phyloP scores from a whole-genome alignment of 768 basidiomycete species.

The Mycena kentingensis region DNA sequence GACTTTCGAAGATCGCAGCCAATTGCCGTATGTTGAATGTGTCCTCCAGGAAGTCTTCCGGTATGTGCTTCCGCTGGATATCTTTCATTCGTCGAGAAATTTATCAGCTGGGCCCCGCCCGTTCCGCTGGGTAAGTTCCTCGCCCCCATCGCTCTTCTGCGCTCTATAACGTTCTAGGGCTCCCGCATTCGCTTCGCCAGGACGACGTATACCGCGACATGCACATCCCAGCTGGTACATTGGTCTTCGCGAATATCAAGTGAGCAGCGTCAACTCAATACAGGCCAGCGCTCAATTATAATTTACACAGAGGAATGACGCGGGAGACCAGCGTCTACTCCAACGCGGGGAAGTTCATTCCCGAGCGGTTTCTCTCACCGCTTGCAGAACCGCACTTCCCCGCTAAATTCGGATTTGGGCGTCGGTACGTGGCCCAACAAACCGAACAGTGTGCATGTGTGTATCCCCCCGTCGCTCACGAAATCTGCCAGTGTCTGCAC shows the following conservation, averaged over 20 bases:
- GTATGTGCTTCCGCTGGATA: neutral
- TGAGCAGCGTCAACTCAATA: too few species aligned
- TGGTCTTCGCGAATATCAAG: slow-evolving; percentile 29
- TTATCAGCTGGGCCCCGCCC: neutral
- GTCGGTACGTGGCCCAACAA: slow-evolving; percentile 23
- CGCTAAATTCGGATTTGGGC: slow-evolving; percentile 32
- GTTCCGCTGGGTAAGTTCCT: neutral
- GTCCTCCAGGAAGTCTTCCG: slow-evolving; percentile 8
- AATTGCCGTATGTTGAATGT: slow-evolving; percentile 25
- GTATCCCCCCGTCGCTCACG: neutral
- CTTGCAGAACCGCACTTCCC: slow-evolving; percentile 29
- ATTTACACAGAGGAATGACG: slow-evolving; percentile 27
- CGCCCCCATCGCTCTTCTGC: neutral
- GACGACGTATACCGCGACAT: slow-evolving; percentile 41
- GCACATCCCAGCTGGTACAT: slow-evolving; percentile 34
- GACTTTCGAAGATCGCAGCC: slow-evolving; percentile 23
- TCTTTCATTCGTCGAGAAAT: neutral
- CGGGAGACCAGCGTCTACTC: slow-evolving; percentile 28
- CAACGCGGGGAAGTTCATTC: slow-evolving; percentile 29
- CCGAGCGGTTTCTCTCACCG: slow-evolving; percentile 28
- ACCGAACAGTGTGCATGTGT: neutral
- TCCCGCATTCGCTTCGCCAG: slow-evolving; percentile 32
- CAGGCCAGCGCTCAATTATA: neutral
- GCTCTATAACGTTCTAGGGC: slow-evolving; percentile 20
- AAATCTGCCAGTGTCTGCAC: slow-evolving; percentile 33